These are phyloP conservation scores for Epichloe sp. DNA, from an alignment of 2,329 filamentous ascomycete species.

Conservation along the genomic window DNA sequence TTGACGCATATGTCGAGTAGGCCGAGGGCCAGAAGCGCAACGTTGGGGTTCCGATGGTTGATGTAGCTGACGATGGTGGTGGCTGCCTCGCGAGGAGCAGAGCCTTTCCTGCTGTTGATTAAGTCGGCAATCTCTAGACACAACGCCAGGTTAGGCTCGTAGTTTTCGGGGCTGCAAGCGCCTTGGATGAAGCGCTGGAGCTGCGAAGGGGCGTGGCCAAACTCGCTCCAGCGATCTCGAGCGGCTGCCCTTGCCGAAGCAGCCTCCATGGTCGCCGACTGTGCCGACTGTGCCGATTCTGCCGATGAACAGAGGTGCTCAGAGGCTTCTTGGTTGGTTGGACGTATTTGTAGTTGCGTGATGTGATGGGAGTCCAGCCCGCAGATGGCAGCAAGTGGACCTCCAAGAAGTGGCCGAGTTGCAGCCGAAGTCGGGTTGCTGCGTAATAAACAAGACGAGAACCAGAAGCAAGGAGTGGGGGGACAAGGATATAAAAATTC, in stretches of 20 bases:
- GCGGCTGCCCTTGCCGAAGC: slow-evolving; percentile 90
- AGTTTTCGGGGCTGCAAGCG: slow-evolving; percentile 94
- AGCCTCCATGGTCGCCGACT: slow-evolving; percentile 60
- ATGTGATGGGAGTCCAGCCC: background rate
- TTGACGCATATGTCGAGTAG: slow-evolving; percentile 98
- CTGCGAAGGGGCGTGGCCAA: slow-evolving; percentile 65
- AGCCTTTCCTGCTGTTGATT: slow-evolving; percentile 95
- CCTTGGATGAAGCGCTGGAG: slow-evolving; percentile 92
- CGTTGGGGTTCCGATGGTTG: slow-evolving; percentile 94
- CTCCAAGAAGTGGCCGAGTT: background rate
- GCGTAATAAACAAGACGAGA: too few species aligned
- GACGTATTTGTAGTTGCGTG: background rate
- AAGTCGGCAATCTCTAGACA: slow-evolving; percentile 94
- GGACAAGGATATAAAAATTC: background rate
- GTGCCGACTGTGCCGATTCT: background rate
- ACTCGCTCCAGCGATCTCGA: slow-evolving; percentile 82
- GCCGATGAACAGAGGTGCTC: background rate
- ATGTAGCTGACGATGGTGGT: slow-evolving; percentile 86
- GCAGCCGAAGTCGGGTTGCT: background rate
- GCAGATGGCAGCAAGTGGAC: background rate
- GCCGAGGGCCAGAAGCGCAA: slow-evolving; percentile 77
- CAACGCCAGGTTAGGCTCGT: slow-evolving; percentile 90
- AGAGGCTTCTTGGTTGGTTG: background rate
- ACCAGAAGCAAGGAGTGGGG: too few species aligned
- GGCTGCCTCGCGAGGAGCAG: slow-evolving; percentile 86